phyloP scores from a whole-genome alignment of 1,284 basidiomycete species.

The Fomitopsis palustris region DNA sequence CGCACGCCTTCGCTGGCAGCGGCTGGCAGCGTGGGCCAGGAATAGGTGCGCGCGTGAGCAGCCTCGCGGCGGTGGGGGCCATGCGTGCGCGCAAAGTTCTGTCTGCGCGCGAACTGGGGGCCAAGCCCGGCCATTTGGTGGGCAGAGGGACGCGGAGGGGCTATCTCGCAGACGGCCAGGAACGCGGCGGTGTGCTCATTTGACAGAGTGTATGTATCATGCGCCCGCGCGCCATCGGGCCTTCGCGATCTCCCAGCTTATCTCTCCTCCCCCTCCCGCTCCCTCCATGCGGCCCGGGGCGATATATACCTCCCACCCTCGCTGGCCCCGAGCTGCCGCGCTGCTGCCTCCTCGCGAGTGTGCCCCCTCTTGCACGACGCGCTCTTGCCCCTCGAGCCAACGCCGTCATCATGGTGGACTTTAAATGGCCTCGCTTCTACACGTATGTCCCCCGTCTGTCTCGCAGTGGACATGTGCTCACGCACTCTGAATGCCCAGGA shows the following conservation, averaged over 20 bases:
- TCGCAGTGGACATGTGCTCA: not conserved
- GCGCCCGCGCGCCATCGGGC: slow-evolving; percentile 1
- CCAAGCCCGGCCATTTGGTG: not conserved
- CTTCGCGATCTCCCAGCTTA: slow-evolving; percentile 7
- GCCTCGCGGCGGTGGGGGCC: not conserved
- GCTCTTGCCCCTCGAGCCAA: slow-evolving; percentile 5
- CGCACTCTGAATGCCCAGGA: slow-evolving; percentile 12
- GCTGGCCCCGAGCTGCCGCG: not conserved
- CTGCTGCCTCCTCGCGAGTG: slow-evolving; percentile 7
- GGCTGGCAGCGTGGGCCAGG: slow-evolving; percentile 1
- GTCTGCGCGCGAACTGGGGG: not conserved
- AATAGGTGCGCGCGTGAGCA: slow-evolving; percentile 3
- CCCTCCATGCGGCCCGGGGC: not conserved
- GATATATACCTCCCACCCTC: not conserved
- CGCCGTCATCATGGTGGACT: slow-evolving; percentile 20
- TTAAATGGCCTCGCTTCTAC: slow-evolving; percentile 28
- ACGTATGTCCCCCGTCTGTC: slow-evolving; percentile 19
- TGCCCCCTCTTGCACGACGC: slow-evolving; percentile 9
- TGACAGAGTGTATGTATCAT: not conserved
- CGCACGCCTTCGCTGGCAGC: not conserved
- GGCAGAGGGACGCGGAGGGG: not conserved
- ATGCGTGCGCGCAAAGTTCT: not conserved
- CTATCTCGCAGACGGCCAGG: not conserved
- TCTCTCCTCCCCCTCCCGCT: slow-evolving; percentile 1
- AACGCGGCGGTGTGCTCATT: not conserved